Evolutionary conservation across 2,329 filamentous ascomycete species (phyloP), one percentile per base, ranked within the genome.

Genomic region (Pyrenophora tritici-repentis): DNA sequence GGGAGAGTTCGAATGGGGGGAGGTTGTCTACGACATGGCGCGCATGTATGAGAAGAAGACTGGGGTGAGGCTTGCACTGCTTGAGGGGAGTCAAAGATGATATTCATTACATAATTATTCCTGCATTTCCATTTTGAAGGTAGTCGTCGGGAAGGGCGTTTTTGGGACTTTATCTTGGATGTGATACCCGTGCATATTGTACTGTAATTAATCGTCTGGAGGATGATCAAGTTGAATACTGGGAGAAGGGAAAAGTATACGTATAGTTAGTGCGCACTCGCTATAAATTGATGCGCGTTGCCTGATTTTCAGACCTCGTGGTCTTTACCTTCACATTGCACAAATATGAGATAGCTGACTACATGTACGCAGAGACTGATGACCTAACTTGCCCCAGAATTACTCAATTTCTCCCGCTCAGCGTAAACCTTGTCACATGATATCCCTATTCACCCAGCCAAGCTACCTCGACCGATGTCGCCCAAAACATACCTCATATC

Each of bases 1-100:
- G 55, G 86, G 88, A 63, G 84, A 89, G 50, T 95, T 88, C 67
- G 79, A 81, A 12, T 77, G 89, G 63, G 88, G 88, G 0, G 81
- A 81, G 3, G 77, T 85, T 3, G 78, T 93, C 7, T 57, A 60
- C 38, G 65, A 67, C 17, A 65, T 71, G 65, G 66, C 64, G 20
- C 53, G 32, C 31, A 58, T 63, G 33, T 70, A 66, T 37, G 58
- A 70, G 32, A 50, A 50, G 34, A 59, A 64, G 20, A 58, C 65
- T 4, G 63, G 56, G 1, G 40, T 53, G 3, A 47, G 53, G 9
- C 36, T 66, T 13, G 61, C 63, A 7, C 38, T 66, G 20, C 51
- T 66, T 3, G 47, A 59, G 33, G 59, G 51, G 29, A 32, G 14
- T 32, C 37, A 37, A 18, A 39, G 22, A 4, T 42, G 37, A 51